phyloP scores from a whole-genome alignment of 2,329 filamentous ascomycete genomes.

The Talaromyces sp. region DNA sequence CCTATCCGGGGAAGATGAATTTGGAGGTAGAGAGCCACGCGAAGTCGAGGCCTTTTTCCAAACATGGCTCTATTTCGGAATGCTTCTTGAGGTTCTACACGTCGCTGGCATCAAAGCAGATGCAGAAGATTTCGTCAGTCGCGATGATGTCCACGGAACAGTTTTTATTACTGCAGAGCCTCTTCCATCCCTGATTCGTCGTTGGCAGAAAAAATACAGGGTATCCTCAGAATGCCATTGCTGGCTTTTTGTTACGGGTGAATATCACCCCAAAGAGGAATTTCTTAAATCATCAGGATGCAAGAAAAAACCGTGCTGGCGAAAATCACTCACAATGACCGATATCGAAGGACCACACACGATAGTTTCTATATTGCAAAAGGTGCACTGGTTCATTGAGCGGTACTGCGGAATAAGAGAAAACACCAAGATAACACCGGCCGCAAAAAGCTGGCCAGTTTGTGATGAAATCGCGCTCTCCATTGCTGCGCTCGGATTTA shows the following conservation, averaged over 20 bases:
- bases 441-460: background rate
- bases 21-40: background rate
- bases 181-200: background rate
- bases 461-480: background rate
- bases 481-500: background rate
- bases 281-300: too few relatives aligned
- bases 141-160: background rate
- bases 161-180: background rate
- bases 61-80: slow-evolving; percentile 28
- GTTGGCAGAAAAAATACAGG: background rate
- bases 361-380: too few relatives aligned
- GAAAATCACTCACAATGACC: too few relatives aligned
- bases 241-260: too few relatives aligned
- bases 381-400: too few relatives aligned
- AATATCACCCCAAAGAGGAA: too few relatives aligned
- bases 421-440: background rate
- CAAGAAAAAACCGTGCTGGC: too few relatives aligned
- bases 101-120: slow-evolving; percentile 2
- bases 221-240: too few relatives aligned
- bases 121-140: slow-evolving; percentile 17
- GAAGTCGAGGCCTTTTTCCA: slow-evolving; percentile 25
- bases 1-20: slow-evolving; percentile 5
- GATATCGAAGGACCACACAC: too few relatives aligned
- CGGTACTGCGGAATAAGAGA: background rate
- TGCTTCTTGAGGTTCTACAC: slow-evolving; percentile 21